These are phyloP conservation scores for Lachancea sp. DNA, from an alignment of 805 yeast genomes.

Conservation along the genomic window DNA sequence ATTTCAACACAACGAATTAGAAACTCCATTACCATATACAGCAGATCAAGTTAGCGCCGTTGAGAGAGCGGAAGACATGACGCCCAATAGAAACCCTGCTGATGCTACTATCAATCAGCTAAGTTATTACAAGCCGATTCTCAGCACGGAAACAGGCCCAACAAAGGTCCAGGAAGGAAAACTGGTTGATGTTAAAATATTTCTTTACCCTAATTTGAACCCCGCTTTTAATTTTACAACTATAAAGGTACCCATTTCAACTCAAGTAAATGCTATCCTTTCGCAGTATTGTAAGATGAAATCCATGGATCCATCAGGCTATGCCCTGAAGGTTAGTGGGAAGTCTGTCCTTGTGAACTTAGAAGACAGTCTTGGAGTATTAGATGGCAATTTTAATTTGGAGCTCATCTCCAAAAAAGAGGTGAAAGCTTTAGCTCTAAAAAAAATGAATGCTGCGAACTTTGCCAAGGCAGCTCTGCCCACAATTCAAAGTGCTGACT, in stretches of 20 bases:
- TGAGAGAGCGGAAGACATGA: background rate
- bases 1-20: constrained; percentile 40
- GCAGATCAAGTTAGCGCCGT: constrained; percentile 11
- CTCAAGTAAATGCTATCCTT: constrained; percentile 34
- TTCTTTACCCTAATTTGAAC: constrained; percentile 30
- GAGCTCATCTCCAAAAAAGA: constrained; percentile 40
- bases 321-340: constrained; percentile 32
- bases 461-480: constrained; percentile 28
- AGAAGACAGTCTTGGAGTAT: constrained; percentile 36
- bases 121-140: constrained; percentile 36
- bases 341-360: constrained; percentile 31
- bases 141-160: constrained; percentile 21
- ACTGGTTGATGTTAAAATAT: constrained; percentile 29
- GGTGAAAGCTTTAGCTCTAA: constrained; percentile 34
- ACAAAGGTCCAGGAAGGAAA: constrained; percentile 23
- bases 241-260: constrained; percentile 31
- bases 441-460: constrained; percentile 25
- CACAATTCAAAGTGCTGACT: constrained; percentile 31
- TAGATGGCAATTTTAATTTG: constrained; percentile 38
- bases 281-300: constrained; percentile 33
- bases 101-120: constrained; percentile 26
- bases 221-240: constrained; percentile 27
- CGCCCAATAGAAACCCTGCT: constrained; percentile 3
- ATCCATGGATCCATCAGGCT: constrained; percentile 33
- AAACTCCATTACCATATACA: constrained; percentile 47